Evolutionary conservation across 2,329 filamentous ascomycete genomes (phyloP).

Genomic region (Zopfia rhizophila): DNA sequence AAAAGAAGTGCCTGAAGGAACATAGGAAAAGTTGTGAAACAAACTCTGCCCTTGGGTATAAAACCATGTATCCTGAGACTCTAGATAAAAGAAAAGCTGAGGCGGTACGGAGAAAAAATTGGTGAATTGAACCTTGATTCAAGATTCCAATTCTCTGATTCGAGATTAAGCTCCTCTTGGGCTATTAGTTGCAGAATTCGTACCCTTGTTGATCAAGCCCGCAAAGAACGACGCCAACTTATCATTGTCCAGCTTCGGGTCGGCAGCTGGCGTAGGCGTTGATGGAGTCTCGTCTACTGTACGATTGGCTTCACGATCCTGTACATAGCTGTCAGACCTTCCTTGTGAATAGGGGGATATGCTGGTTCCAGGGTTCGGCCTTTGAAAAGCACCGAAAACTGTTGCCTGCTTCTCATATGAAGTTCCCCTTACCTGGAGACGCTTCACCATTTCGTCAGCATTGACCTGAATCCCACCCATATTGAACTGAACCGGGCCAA

Average conservation of each 20-base stretch:
- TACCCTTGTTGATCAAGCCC: constrained; percentile 47
- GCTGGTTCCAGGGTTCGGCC: too few relatives aligned
- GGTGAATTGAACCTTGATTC: too few relatives aligned
- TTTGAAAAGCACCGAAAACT: too few relatives aligned
- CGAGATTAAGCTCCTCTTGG: constrained; percentile 35
- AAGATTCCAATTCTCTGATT: too few relatives aligned
- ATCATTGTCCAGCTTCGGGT: constrained; percentile 51
- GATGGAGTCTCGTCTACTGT: constrained; percentile 31
- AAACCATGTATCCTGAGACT: too few relatives aligned
- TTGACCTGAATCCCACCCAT: constrained; percentile 98
- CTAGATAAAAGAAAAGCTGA: too few relatives aligned
- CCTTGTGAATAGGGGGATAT: not conserved
- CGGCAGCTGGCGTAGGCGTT: constrained; percentile 34
- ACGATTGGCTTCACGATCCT: constrained; percentile 52
- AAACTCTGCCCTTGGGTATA: too few relatives aligned
- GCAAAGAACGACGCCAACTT: constrained; percentile 53
- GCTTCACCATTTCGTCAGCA: constrained; percentile 90
- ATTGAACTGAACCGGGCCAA: constrained; percentile 96
- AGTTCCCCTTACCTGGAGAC: constrained; percentile 73
- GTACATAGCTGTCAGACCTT: not conserved
- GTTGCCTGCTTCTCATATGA: too few relatives aligned
- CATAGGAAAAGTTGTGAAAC: too few relatives aligned
- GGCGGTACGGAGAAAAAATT: too few relatives aligned
- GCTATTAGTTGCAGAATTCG: constrained; percentile 31
- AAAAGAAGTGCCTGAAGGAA: too few relatives aligned